Evolutionary conservation across 2,329 filamentous ascomycete species (phyloP).

Genomic region (Verticillium longisporum): DNA sequence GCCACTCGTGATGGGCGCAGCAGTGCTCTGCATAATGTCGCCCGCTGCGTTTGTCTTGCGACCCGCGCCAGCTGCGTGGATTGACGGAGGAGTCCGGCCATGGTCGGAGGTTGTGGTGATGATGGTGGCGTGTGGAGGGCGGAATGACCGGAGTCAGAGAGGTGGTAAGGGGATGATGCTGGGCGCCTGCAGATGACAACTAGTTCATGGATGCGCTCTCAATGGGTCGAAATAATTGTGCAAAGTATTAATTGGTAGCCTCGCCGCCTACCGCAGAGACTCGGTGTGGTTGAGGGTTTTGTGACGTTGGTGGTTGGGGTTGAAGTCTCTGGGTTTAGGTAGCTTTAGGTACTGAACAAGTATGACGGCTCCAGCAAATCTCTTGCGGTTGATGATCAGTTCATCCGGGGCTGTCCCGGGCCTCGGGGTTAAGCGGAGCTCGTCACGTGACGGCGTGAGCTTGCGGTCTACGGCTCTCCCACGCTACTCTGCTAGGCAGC

Average conservation of each 20-base stretch:
- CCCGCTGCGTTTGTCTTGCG: conserved; percentile 48
- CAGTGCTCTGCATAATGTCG: conserved; percentile 39
- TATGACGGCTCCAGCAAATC: conserved; percentile 1
- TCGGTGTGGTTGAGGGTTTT: neutral
- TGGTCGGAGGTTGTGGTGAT: conserved; percentile 26
- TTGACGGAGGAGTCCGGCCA: conserved; percentile 62
- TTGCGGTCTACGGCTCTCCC: neutral
- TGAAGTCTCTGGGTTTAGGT: neutral
- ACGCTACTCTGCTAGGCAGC: neutral
- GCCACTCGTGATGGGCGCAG: conserved; percentile 22
- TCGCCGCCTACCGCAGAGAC: neutral
- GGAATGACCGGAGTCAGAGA: conserved; percentile 10
- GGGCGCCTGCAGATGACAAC: neutral
- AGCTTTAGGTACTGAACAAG: neutral
- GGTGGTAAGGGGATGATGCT: neutral
- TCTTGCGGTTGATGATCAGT: conserved; percentile 4
- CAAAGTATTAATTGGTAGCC: neutral
- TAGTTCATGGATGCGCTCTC: neutral
- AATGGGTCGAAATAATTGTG: neutral
- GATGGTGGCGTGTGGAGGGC: neutral
- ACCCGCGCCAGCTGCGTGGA: conserved; percentile 59
- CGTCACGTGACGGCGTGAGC: neutral
- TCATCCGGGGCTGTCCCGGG: conserved; percentile 4
- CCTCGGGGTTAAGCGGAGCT: conserved; percentile 1
- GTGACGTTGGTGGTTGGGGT: neutral